These are phyloP conservation scores for Acacia crassicarpa DNA, from an alignment of 306 rosid species.

Conservation along the genomic window DNA sequence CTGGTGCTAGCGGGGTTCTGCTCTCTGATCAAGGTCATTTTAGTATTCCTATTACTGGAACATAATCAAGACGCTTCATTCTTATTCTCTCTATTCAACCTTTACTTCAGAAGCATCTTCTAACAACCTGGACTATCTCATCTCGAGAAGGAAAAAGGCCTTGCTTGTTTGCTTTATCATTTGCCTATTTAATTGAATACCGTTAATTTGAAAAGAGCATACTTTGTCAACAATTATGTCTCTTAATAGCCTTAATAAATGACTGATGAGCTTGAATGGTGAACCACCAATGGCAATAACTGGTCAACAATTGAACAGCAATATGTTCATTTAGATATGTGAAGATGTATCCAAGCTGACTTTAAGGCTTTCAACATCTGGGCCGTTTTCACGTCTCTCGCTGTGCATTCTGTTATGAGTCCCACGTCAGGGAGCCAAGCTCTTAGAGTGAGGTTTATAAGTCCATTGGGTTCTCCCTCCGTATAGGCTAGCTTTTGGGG, in stretches of 20 bases:
- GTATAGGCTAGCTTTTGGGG: too few species aligned
- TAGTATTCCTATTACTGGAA: not conserved
- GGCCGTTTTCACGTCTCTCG: not conserved
- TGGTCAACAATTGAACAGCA: not conserved
- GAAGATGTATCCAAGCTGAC: not conserved
- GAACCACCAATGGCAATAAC: not conserved
- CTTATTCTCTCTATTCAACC: not conserved
- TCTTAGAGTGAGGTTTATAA: too few species aligned
- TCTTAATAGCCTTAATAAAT: not conserved
- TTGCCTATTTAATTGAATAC: not conserved
- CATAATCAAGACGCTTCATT: not conserved
- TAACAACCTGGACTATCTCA: not conserved
- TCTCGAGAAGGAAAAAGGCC: not conserved
- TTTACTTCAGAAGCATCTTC: not conserved
- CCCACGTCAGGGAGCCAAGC: too few species aligned
- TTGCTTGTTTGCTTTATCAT: slow-evolving; percentile 1
- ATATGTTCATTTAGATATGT: not conserved
- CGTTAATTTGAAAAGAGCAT: not conserved
- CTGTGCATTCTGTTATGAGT: too few species aligned
- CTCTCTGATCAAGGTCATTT: slow-evolving; percentile 86
- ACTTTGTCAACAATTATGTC: not conserved
- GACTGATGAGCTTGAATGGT: not conserved
- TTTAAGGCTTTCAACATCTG: not conserved
- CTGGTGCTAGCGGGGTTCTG: slow-evolving; percentile 71
- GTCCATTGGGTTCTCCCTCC: too few species aligned